Percentiles rank a stretch among this genome's conserved stretches.
Evolutionary conservation across 2,329 filamentous ascomycete species (phyloP).

Genomic region (Arthrobotrys conoides): DNA sequence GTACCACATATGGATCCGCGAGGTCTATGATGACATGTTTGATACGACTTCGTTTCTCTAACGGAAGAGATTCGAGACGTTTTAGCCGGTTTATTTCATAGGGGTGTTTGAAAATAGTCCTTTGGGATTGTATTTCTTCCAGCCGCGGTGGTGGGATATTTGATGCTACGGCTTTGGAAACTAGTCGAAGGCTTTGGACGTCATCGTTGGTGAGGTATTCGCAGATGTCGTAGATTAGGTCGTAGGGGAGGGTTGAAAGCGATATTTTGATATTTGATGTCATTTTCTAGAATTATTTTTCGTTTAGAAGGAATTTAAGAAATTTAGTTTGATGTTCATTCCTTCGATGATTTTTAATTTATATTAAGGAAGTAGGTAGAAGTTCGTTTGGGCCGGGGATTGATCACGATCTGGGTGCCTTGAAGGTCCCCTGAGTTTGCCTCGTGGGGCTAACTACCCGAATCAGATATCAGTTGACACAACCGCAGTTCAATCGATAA

Average conservation of each 20-base stretch:
- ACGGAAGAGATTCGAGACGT: neutral
- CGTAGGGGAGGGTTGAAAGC: conserved; percentile 28
- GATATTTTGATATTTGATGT: neutral
- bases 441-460: conserved; percentile 28
- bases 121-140: conserved; percentile 7
- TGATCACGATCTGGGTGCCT: neutral
- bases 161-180: neutral
- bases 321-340: neutral
- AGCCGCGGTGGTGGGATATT: conserved; percentile 27
- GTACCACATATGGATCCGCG: neutral
- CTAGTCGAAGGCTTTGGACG: conserved; percentile 26
- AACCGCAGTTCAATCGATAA: neutral
- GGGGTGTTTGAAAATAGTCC: neutral
- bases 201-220: conserved; percentile 33
- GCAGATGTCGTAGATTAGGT: conserved; percentile 47
- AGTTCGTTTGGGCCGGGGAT: neutral
- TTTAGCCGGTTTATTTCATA: conserved; percentile 1
- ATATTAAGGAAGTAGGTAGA: neutral
- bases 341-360: neutral
- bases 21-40: conserved; percentile 32
- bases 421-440: conserved; percentile 11
- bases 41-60: conserved; percentile 24
- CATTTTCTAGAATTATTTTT: neutral
- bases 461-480: conserved; percentile 18
- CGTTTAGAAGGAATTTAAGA: neutral